A percentile compares a stretch with the other conserved stretches of the same genome.
phyloP scores from a whole-genome alignment of 768 basidiomycete species.

The Leccinellum luteum region DNA sequence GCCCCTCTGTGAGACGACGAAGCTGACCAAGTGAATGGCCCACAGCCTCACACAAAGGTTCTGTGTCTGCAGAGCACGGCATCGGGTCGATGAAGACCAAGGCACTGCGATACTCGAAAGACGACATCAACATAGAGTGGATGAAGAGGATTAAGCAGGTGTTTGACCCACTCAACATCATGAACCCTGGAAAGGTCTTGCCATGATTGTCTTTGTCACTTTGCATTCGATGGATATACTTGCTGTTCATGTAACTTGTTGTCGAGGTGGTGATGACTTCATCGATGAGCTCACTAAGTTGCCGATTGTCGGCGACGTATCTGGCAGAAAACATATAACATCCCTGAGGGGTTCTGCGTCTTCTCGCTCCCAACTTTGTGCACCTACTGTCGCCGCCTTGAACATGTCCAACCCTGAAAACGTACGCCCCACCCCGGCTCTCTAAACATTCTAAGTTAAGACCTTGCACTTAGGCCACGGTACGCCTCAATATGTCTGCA shows the following conservation, averaged over 20 bases:
- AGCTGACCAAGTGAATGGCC: constrained; percentile 1
- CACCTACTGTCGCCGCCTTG: background rate
- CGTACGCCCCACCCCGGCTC: constrained; percentile 2
- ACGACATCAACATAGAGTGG: constrained; percentile 69
- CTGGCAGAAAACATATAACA: constrained; percentile 10
- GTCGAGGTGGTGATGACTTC: background rate
- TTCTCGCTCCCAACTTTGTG: background rate
- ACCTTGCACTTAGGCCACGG: constrained; percentile 10
- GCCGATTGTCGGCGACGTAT: constrained; percentile 9
- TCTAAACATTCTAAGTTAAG: background rate
- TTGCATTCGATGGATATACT: background rate
- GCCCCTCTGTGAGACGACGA: background rate
- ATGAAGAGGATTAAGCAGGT: constrained; percentile 89
- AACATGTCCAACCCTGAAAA: constrained; percentile 21
- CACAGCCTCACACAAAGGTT: constrained; percentile 75
- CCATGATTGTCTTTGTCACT: constrained; percentile 7
- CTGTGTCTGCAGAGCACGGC: constrained; percentile 96
- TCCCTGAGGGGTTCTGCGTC: background rate
- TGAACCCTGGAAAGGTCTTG: constrained; percentile 89
- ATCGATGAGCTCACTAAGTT: constrained; percentile 6
- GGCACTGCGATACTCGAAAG: constrained; percentile 87
- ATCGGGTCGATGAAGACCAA: constrained; percentile 95
- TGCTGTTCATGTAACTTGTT: background rate
- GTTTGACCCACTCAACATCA: constrained; percentile 88
- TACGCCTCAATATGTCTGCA: constrained; percentile 4